Evolutionary conservation across 2,329 filamentous ascomycete species (phyloP), one percentile per base, ranked within the genome.

Genomic region (Thermoascus crustaceus): DNA sequence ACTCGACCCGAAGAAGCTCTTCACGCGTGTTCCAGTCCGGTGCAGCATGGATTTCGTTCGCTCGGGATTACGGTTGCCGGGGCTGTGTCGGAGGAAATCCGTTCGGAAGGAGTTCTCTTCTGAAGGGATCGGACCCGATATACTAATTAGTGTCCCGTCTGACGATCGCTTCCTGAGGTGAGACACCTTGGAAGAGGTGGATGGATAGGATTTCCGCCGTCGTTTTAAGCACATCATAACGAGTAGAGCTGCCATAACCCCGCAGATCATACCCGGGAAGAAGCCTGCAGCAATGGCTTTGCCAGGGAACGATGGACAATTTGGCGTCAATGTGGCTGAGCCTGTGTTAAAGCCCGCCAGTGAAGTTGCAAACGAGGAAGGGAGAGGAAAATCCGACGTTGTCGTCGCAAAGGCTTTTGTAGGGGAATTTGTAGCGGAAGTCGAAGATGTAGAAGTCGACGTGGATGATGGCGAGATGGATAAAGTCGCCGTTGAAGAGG

Each of bases 171-270:
- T 47, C 17, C 55, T 55, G 30, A 55, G 47, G 16, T 53, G 44
- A 1, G 46, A 33, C 5, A 47, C 21, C 30, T 56, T 60, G 4
- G 42, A 36, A 3, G 39, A 32, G 3, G 40, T 33, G 8, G 45
- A 41, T 5, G 21, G 34, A 18, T 49, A 48, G 33, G 45, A 40
- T 4, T 40, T 41, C 23, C 47, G 41, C 17, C 47, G 43, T 33
- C 55, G 53, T 32, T 63, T 53, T 35, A 64, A 45, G 43, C 56
- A 63, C 36, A 58, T 53, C 23, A 58, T 47, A 37, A 78, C 53
- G 57, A 68, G 44, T 70, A 76, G 22, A 73, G 73, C 50, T 61
- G 68, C 22, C 66, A 80, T 30, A 59, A 59, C 55, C 5, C 67
- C 67, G 18, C 60, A 52, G n/a, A 66, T 34, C 10, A 64, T 47